Evolutionary conservation across 768 basidiomycete genomes (phyloP).

Genomic region (Favolaschia claudopus): DNA sequence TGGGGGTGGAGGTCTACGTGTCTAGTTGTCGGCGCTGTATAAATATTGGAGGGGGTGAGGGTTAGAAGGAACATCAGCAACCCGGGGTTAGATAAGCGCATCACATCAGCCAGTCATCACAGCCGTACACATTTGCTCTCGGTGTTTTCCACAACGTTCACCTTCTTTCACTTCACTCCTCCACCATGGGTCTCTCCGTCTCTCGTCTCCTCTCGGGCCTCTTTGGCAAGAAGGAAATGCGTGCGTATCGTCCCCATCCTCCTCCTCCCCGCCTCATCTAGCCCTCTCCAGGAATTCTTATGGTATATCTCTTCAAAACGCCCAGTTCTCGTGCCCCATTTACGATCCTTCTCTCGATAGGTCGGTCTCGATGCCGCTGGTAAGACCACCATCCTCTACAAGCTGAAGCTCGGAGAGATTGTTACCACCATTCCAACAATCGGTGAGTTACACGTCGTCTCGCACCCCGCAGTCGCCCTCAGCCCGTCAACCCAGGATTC

Average conservation of each 20-base stretch:
- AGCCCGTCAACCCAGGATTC: constrained; percentile 72
- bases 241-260: constrained; percentile 61
- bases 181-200: constrained; percentile 78
- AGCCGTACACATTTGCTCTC: constrained; percentile 8
- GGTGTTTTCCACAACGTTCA: neutral
- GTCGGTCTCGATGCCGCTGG: constrained; percentile 99
- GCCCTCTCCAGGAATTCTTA: constrained; percentile 85
- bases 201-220: constrained; percentile 81
- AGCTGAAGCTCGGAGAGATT: constrained; percentile 99
- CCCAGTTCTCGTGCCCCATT: constrained; percentile 20
- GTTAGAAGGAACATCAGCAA: too few relatives aligned
- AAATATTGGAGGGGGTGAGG: too few relatives aligned
- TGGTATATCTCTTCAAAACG: constrained; percentile 68
- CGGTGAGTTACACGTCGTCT: constrained; percentile 63
- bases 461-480: constrained; percentile 27
- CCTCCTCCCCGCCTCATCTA: constrained; percentile 38
- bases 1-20: constrained; percentile 7
- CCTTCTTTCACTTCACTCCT: constrained; percentile 25
- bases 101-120: too few relatives aligned
- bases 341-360: constrained; percentile 45
- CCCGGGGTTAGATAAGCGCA: too few relatives aligned
- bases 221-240: constrained; percentile 99
- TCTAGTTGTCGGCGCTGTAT: too few relatives aligned
- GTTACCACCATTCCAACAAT: constrained; percentile 99
- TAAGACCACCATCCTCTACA: constrained; percentile 98